Base-by-base conservation (phyloP, 176 grass and related monocot genomes). In the Pharus latifolius region DNA sequence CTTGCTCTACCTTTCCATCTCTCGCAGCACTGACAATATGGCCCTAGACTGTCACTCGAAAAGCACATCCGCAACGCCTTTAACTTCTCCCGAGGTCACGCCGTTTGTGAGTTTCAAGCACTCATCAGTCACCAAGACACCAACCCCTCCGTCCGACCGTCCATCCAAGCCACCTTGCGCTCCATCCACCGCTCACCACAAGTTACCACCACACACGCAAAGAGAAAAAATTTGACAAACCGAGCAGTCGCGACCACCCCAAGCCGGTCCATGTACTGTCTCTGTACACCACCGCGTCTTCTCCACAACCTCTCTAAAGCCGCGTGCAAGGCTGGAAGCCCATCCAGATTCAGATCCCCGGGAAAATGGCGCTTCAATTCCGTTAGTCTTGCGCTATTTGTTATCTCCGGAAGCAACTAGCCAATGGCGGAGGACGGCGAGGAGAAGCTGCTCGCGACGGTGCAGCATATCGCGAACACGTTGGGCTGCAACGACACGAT, bases 381-480 rank as follows among this genome's bases (percentile, higher is more conserved):
- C n/a, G n/a, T n/a, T n/a, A n/a, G 18, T 65, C 15, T 60, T 6
- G 5, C 1, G 0, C 7, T 60, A 19, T 3, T 14, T 8, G 37
- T 41, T 7, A 3, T 0, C 3, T 1, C 17, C 33, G 4, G 66
- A 29, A n/a, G n/a, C 1, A 1, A 16, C 31, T 9, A 2, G 68
- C 66, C 72, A 20, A 98, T 99, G 95, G 95, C 87, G 57, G 95
- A 98, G 78, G 91, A 99, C 64, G 95, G 95, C 23, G 95, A 99
- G 80, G 84, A 94, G 80, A 92, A 93, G 89, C 78, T 98, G 61
- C 88, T 98, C 51, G 84, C 83, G 1, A 91, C 87, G 67, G 94
- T 98, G 25, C 90, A 88, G 63, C 87, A 91, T 57, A 92, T 98
- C 65, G 87, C 83, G 61, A 81, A 91, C 81, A 83, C 94, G 51